A percentile compares a stretch with the other conserved stretches of the same genome.
Evolutionary conservation across 1,284 basidiomycete genomes (phyloP).

Genomic region (Cryptococcus sp.): DNA sequence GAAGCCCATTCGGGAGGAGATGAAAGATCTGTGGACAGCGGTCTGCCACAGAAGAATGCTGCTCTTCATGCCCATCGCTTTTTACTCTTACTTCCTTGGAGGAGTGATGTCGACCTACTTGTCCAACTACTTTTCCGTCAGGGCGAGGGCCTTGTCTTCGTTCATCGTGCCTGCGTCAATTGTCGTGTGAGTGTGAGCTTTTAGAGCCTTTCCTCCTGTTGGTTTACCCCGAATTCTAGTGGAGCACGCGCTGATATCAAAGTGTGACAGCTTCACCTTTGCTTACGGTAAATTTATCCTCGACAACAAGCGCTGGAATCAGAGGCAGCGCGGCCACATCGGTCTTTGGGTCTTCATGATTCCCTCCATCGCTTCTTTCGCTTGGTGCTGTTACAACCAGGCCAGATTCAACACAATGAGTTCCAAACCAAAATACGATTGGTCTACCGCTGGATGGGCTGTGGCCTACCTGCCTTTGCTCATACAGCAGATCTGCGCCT

Average conservation of each 20-base stretch:
- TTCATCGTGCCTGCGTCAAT: conserved; percentile 30
- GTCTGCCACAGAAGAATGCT: no score
- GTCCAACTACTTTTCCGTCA: conserved; percentile 34
- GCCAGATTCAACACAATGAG: no score
- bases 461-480: conserved; percentile 28
- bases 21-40: no score
- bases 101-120: conserved; percentile 36
- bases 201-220: no score
- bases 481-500: background rate
- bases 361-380: no score
- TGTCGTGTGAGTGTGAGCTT: no score
- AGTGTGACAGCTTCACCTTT: conserved; percentile 16
- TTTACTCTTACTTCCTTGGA: conserved; percentile 37
- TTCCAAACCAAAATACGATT: no score
- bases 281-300: conserved; percentile 27
- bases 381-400: no score
- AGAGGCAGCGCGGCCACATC: conserved; percentile 19
- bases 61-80: background rate
- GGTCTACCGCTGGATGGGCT: conserved; percentile 1
- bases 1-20: no score
- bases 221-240: no score
- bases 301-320: conserved; percentile 20
- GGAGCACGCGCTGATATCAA: no score
- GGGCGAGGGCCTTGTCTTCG: conserved; percentile 38
- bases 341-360: no score